Conservation (phyloP, 495 filamentous ascomycete species). For the Letharia columbiana region DNA sequence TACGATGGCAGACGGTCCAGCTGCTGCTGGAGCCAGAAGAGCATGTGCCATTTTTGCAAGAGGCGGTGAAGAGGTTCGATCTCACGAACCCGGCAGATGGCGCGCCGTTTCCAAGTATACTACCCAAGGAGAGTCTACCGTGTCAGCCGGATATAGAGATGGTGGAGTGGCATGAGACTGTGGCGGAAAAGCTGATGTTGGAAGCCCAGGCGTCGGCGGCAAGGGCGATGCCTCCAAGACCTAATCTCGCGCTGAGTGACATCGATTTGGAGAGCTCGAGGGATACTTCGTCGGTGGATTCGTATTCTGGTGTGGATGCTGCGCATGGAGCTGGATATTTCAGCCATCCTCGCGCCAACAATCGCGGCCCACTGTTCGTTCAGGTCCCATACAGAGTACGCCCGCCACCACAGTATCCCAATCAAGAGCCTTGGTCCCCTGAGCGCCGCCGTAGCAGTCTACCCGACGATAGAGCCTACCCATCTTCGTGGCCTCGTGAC, state of each 20-base stretch:
- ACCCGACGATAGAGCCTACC: conserved; percentile 4
- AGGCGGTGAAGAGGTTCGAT: conserved; percentile 66
- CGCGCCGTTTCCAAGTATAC: conserved; percentile 60
- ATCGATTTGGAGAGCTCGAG: conserved; percentile 15
- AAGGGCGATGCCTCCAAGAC: conserved; percentile 3
- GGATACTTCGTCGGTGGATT: conserved; percentile 21
- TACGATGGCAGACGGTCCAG: conserved; percentile 91
- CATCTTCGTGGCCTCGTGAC: conserved; percentile 12
- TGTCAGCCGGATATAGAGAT: conserved; percentile 65
- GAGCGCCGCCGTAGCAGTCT: conserved; percentile 18
- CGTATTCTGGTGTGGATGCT: conserved; percentile 17
- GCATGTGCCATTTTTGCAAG: conserved; percentile 76
- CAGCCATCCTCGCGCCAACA: conserved; percentile 10
- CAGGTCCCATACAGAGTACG: conserved; percentile 1
- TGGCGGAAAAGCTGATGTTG: conserved; percentile 44
- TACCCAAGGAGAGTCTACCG: conserved; percentile 73
- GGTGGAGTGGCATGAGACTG: conserved; percentile 72
- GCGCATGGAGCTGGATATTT: conserved; percentile 15
- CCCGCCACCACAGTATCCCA: conserved; percentile 4
- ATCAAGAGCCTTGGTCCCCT: conserved; percentile 13
- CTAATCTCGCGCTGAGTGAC: conserved; percentile 14
- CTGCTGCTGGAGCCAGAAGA: conserved; percentile 79
- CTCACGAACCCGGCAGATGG: conserved; percentile 65
- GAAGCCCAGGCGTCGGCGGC: conserved; percentile 18
- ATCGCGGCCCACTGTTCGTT: background rate